Evolutionary conservation across 352 stramenopile genomes (phyloP).

Genomic region (Stramenopiles sp.): DNA sequence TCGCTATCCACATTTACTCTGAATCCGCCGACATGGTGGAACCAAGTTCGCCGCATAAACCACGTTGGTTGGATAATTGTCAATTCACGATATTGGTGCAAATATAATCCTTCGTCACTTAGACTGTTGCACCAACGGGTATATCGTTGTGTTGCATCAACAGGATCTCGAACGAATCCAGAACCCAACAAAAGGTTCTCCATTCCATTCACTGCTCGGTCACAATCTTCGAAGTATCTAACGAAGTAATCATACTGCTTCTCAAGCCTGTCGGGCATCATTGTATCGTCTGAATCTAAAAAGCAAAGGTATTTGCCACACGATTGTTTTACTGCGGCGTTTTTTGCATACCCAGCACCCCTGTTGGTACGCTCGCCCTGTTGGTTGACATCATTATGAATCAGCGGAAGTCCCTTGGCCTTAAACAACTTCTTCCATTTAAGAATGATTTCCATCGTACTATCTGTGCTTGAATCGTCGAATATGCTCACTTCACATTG

Average conservation of each 20-base stretch:
- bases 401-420: no score
- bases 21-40: constrained; percentile 20
- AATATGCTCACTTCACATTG: constrained; percentile 14
- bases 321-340: constrained; percentile 16
- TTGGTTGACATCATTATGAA: constrained; percentile 6
- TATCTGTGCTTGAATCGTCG: constrained; percentile 21
- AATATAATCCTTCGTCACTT: constrained; percentile 14
- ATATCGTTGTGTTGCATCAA: constrained; percentile 21
- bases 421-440: constrained; percentile 19
- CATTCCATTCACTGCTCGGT: constrained; percentile 8
- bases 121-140: constrained; percentile 23
- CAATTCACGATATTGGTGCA: constrained; percentile 24
- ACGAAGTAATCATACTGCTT: constrained; percentile 15
- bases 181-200: constrained; percentile 21
- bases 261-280: constrained; percentile 20
- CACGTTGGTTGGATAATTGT: constrained; percentile 26
- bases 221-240: neutral
- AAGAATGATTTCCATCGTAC: constrained; percentile 14
- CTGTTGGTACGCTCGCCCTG: constrained; percentile 13
- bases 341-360: constrained; percentile 20
- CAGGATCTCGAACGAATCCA: constrained; percentile 20
- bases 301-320: constrained; percentile 19
- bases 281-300: constrained; percentile 25
- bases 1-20: neutral
- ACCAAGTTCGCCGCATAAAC: constrained; percentile 17